Base-by-base conservation (phyloP, 768 basidiomycete species). In the Suillus subluteus region DNA sequence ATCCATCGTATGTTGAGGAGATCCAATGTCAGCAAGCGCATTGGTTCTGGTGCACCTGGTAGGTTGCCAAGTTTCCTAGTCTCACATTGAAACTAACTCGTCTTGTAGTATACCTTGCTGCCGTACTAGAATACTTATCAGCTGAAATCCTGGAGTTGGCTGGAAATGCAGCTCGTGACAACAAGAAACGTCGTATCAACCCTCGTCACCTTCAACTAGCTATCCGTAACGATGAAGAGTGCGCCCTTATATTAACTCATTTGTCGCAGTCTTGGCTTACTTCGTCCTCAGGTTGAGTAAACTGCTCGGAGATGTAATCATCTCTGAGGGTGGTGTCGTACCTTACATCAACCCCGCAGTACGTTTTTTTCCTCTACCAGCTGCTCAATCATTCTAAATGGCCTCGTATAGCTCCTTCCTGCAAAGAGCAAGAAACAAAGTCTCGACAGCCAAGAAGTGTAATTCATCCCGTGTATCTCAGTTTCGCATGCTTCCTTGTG, bases 181-280 rank as follows among this genome's bases (percentile, higher is more conserved):
- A 94, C 85, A 94, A 94, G 86, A 94, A 96, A 83, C 91, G 94
- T 70, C 94, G 96, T 87, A 96, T 97, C 74, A 93, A 96, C 35
- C 96, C 95, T 56, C 91, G 96, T 79, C 96, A 98, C 80, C 82
- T 97, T 58, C 95, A 98, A 79, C 88, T 97, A 69, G 95, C 95
- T 69, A 95, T 98, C 80, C 88, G 96, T 62, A 95, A 96, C 78
- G 95, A 96, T 69, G 95, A 96, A 79, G 95, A 94, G 90, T 90
- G 71, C 67, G 87, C 80, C 12, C 26, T 7, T 15, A 1, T 26
- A 16, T 63, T 44, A 38, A 56, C 9, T 44, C 35, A 15, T 44
- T 13, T 66, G n/a, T 8, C 11, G 23, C 26, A 15, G 21, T 66
- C 16, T n/a, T 5, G 9, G 37, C 69, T 3, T 65, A 23, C 30